Percentiles rank a stretch among this genome's conserved stretches.
phyloP scores from a whole-genome alignment of 495 filamentous ascomycete genomes.

The Trichoderma virens region DNA sequence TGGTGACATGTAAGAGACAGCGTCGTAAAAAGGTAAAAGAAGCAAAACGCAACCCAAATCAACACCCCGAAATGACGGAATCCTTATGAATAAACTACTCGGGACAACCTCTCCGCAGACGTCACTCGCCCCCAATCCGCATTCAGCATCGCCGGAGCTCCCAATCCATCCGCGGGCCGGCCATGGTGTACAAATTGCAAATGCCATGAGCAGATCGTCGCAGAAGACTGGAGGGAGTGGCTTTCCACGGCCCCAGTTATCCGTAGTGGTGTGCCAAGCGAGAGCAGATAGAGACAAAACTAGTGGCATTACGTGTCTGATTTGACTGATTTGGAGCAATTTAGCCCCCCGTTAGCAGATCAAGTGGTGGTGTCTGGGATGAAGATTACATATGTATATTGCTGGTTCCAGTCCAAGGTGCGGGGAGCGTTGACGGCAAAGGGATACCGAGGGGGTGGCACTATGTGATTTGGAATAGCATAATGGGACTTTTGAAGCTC shows the following conservation, averaged over 20 bases:
- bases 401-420: background rate
- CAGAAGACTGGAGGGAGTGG: background rate
- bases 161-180: background rate
- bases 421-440: background rate
- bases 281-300: background rate
- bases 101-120: background rate
- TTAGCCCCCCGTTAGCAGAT: background rate
- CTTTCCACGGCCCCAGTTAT: background rate
- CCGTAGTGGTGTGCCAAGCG: background rate
- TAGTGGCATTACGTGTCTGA: background rate
- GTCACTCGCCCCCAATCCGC: background rate
- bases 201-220: no score
- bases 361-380: no score
- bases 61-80: no score
- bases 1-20: no score
- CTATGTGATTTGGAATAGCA: background rate
- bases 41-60: no score
- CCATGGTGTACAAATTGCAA: background rate
- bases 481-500: no score
- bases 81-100: no score
- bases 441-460: background rate
- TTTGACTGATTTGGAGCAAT: background rate
- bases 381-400: no score
- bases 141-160: background rate
- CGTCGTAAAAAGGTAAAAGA: no score